Percentiles rank a stretch among this genome's conserved stretches.
Evolutionary conservation across 352 stramenopile genomes (phyloP).

Genomic region (Discostella stelligera): DNA sequence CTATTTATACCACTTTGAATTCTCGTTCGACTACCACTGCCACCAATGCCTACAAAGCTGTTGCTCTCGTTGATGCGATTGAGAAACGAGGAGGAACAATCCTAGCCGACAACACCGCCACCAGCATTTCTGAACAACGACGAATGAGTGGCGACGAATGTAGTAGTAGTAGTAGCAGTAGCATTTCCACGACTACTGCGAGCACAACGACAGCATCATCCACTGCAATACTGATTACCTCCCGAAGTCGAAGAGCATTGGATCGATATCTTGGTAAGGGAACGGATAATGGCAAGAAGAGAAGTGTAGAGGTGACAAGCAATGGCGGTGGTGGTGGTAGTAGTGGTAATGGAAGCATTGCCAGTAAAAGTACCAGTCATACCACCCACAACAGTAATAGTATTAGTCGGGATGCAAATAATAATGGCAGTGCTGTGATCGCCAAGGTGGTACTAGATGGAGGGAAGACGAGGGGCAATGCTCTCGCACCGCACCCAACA

Average conservation of each 20-base stretch:
- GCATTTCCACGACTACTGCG: neutral
- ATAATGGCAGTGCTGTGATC: neutral
- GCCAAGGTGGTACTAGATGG: neutral
- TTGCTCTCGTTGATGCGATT: neutral
- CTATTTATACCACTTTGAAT: neutral
- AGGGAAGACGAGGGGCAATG: neutral
- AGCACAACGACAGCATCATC: neutral
- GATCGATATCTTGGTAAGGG: neutral
- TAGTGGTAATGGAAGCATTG: neutral
- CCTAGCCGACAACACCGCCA: neutral
- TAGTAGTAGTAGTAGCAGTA: neutral
- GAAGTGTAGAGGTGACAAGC: neutral
- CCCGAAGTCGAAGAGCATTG: slow-evolving; percentile 1
- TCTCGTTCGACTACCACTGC: neutral
- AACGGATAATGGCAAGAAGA: neutral
- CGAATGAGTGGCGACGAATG: neutral
- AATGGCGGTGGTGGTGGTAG: neutral
- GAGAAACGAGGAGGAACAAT: neutral
- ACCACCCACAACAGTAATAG: neutral
- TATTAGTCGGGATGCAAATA: neutral
- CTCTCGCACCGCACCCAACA: neutral
- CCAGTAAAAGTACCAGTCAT: neutral
- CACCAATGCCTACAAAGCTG: neutral
- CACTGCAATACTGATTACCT: neutral
- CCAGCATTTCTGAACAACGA: neutral